Base-by-base conservation (phyloP, 1,284 basidiomycete genomes). In the Ceratobasidium sp. region DNA sequence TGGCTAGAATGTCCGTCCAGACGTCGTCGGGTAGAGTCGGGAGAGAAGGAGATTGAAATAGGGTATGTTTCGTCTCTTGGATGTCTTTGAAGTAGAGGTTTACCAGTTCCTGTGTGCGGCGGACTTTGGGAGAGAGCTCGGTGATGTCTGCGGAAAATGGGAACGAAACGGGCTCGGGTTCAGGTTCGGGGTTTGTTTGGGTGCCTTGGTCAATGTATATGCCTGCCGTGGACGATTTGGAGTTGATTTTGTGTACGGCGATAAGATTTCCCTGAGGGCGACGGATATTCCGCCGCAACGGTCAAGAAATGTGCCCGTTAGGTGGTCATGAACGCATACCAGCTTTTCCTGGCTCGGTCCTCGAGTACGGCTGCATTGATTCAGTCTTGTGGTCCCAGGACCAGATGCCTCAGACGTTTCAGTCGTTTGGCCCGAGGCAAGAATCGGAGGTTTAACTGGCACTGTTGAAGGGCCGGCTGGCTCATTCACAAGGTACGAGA, bases 11-110 rank as follows among this genome's bases (percentile, higher is more conserved):
- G 34, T 59, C 56, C 6, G 16, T 39, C 56, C 56, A 59, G 34
- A 59, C 56, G 14, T 59, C 56, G 9, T 59, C 56, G 56, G 56
- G 56, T n/a, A 59, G 34, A 1, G 56, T 59, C 1, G 56, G 56
- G 3, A 59, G 56, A 9, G 56, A 39, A 1, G 13, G 16, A 37
- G 56, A 59, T 39, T 59, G 56, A 9, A 59, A 39, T 2, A 59
- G 34, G 4, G n/a, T 19, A 22, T 59, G 56, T 29, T 59, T 59
- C 22, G 56, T 59, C 13, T 59, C 56, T 16, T 59, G 11, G 3
- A 59, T 37, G 13, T 59, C 22, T 16, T 34, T 31, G 22, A 59
- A 59, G 34, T 59, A 59, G 9, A 37, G 56, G n/a, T 59, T 34
- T 13, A 59, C 56, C 1, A 59, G 56, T 6, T 59, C 34, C 22